Percentiles rank a stretch among this genome's conserved stretches.
phyloP scores from a whole-genome alignment of 176 grass and related monocot species.

The Triticum aestivum region DNA sequence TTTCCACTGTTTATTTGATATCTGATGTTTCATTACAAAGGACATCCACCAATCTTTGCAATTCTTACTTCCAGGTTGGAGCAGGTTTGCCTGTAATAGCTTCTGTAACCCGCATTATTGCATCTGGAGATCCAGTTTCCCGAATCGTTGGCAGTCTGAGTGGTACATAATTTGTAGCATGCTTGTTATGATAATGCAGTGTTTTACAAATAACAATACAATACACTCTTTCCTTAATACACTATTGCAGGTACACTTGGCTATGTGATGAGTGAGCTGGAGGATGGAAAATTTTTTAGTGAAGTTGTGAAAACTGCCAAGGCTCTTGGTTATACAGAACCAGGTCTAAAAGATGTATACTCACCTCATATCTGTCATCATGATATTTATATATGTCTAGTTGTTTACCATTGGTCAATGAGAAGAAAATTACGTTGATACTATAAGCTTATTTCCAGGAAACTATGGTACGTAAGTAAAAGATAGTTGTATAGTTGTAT shows the following conservation, averaged over 20 bases:
- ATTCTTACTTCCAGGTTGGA: conserved; percentile 69
- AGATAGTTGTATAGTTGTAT: not conserved
- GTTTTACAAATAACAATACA: not conserved
- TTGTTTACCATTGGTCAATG: not conserved
- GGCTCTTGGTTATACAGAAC: conserved; percentile 89
- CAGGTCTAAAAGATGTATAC: conserved; percentile 49
- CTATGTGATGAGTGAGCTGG: conserved; percentile 94
- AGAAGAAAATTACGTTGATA: not conserved
- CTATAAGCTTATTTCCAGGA: not conserved
- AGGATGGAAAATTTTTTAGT: conserved; percentile 58
- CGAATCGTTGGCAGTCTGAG: conserved; percentile 83
- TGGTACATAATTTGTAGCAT: conserved; percentile 47
- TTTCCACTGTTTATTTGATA: not conserved
- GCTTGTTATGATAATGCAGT: not conserved
- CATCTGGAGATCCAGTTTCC: conserved; percentile 83
- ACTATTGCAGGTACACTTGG: conserved; percentile 75
- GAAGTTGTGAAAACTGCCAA: conserved; percentile 85
- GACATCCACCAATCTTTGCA: not conserved
- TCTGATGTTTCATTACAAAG: not conserved
- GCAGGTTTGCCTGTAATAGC: conserved; percentile 93
- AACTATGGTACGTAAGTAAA: not conserved
- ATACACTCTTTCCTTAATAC: not conserved
- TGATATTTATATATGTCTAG: not conserved
- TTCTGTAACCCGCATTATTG: conserved; percentile 68
- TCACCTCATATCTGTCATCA: not conserved